Base-by-base conservation (phyloP, 768 basidiomycete species). In the Hygrocybe coccinea region DNA sequence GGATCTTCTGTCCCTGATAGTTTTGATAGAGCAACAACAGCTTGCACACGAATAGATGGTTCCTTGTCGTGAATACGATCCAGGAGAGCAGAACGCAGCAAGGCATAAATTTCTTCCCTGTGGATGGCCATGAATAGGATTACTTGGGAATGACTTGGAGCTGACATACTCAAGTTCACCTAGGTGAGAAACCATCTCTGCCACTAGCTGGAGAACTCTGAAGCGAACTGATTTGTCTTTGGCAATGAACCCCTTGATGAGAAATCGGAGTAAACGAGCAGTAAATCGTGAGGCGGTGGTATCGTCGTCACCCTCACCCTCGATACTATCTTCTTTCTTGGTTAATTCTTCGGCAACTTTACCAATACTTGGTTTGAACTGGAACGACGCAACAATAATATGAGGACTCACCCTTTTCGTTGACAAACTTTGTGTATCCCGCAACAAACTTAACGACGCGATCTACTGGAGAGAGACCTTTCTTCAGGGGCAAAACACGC, bases 161-260 rank as follows among this genome's bases (percentile, higher is more conserved):
- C 35, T 9, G 36, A 77, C 87, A 52, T 65, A 97, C 94, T 95
- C 91, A 55, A 97, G 79, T 70, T 87, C 87, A 6, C 91, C 91
- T 0, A 97, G 74, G 54, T 85, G 81, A 0, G 82, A 79, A 11
- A 95, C 82, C 79, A 93, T 86, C 62, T 89, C 85, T 0, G 87
- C 82, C 12, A 91, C 78, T n/a, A 84, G 71, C 52, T 89, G 86
- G 2, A 90, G 75, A 33, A 84, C 85, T 17, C 95, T 84, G 65
- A 85, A 95, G 5, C 95, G 81, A 37, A 91, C 85, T 41, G 76
- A 78, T 71, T 95, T 97, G 72, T 95, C 91, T 67, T 93, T 95
- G 3, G 92, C 86, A 15, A 74, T 62, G 68, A 92, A 91, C 2
- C 92, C 94, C 56, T 79, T 78, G 56, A 93, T 72, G 25, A 95